Evolutionary conservation across 306 rosid species (phyloP).

Genomic region (Carpinus viminea): DNA sequence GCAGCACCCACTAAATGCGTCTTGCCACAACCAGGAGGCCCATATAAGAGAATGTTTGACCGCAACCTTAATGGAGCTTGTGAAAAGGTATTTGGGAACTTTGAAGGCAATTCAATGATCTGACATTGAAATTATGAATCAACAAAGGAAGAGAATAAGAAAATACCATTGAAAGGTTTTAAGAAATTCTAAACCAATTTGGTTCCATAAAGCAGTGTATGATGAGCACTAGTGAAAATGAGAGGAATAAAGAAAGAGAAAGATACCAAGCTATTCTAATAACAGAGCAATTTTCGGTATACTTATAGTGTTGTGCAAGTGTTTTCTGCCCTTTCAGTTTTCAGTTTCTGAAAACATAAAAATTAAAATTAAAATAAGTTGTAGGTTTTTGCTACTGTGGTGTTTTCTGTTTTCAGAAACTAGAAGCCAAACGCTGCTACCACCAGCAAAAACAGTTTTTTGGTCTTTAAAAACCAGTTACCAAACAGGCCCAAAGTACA

Average conservation of each 20-base stretch:
- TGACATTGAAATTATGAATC: slow-evolving; percentile 31
- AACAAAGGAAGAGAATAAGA: background rate
- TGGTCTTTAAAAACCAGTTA: too few species aligned
- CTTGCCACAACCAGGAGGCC: slow-evolving; percentile 99
- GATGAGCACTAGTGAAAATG: background rate
- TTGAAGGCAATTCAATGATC: slow-evolving; percentile 96
- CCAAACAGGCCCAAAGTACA: too few species aligned
- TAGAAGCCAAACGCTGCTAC: too few species aligned
- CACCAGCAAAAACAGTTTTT: too few species aligned
- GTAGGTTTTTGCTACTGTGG: too few species aligned
- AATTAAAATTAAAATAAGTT: too few species aligned
- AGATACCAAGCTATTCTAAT: background rate
- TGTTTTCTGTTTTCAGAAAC: too few species aligned
- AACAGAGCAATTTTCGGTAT: background rate
- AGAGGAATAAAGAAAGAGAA: background rate
- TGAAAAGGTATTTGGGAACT: slow-evolving; percentile 80
- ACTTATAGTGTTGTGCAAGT: too few species aligned
- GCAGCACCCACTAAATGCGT: slow-evolving; percentile 96
- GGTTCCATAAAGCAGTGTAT: background rate
- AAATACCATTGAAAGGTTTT: background rate
- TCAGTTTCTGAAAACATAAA: too few species aligned
- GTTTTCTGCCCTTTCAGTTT: too few species aligned
- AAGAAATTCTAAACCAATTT: background rate
- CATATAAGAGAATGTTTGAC: slow-evolving; percentile 89
- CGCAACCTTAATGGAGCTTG: slow-evolving; percentile 93